Evolutionary conservation across 257 asterid species (phyloP).

Genomic region (Nicotiana knightiana): DNA sequence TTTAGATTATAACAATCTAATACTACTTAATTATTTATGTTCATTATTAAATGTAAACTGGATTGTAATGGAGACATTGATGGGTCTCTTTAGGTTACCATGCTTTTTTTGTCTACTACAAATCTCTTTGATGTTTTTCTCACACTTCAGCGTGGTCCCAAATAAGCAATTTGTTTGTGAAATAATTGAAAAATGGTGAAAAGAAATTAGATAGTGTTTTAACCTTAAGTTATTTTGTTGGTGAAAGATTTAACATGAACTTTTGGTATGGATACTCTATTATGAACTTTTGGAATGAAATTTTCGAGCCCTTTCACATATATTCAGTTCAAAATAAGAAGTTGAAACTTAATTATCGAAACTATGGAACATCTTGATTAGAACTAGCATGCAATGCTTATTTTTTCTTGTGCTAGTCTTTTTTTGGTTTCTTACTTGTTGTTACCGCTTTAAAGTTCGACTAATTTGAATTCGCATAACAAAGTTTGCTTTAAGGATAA

Average conservation of each 20-base stretch:
- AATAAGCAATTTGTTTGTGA: slow-evolving; percentile 25
- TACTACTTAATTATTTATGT: neutral
- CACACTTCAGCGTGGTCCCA: slow-evolving; percentile 42
- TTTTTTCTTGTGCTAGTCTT: neutral
- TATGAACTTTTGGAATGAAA: neutral
- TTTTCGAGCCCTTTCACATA: neutral
- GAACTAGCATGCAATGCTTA: neutral
- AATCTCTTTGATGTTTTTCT: slow-evolving; percentile 20
- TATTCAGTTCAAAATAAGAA: neutral
- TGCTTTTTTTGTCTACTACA: slow-evolving; percentile 37
- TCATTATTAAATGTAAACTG: slow-evolving; percentile 26
- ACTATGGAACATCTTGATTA: neutral
- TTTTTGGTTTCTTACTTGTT: too few species aligned
- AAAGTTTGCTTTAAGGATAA: too few species aligned
- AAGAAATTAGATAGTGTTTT: neutral
- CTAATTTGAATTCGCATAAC: too few species aligned
- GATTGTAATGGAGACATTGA: slow-evolving; percentile 45
- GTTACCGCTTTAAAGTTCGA: too few species aligned
- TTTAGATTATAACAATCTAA: neutral
- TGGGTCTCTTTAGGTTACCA: slow-evolving; percentile 43
- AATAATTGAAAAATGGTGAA: slow-evolving; percentile 1
- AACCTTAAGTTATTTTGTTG: neutral
- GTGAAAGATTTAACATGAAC: neutral
- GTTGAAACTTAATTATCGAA: neutral
- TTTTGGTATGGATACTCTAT: neutral